Conservation (phyloP, 2,329 filamentous ascomycete genomes). For the Trichophyton benhamiae region DNA sequence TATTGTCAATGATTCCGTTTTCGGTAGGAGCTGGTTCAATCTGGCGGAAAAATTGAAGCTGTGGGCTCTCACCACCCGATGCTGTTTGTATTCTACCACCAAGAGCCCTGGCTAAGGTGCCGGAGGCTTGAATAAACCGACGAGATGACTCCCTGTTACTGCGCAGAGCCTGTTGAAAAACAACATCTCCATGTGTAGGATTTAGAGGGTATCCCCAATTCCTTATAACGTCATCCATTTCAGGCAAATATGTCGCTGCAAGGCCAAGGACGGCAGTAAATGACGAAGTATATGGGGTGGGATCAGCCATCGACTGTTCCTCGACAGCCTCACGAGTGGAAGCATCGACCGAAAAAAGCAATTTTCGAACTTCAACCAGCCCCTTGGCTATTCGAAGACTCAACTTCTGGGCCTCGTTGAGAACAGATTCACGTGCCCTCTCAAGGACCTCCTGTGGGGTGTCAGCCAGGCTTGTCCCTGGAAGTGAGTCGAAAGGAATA, state of each 20-base stretch:
- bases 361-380: slow-evolving; percentile 42
- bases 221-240: slow-evolving; percentile 45
- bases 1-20: slow-evolving; percentile 25
- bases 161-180: slow-evolving; percentile 44
- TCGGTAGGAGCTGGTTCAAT: slow-evolving; percentile 38
- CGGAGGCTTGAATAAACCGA: slow-evolving; percentile 51
- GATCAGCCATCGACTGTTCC: slow-evolving; percentile 18
- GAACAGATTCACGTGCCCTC: slow-evolving; percentile 33
- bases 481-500: slow-evolving; percentile 36
- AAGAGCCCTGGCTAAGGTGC: slow-evolving; percentile 45
- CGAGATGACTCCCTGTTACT: slow-evolving; percentile 44
- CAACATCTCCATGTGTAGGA: slow-evolving; percentile 41
- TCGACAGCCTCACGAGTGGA: slow-evolving; percentile 23
- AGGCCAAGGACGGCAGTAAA: slow-evolving; percentile 34
- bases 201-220: slow-evolving; percentile 50
- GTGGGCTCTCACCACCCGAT: slow-evolving; percentile 26
- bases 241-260: slow-evolving; percentile 38
- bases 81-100: slow-evolving; percentile 40
- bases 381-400: slow-evolving; percentile 46
- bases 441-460: slow-evolving; percentile 26
- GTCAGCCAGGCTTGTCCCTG: slow-evolving; percentile 16
- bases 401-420: slow-evolving; percentile 41
- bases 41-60: slow-evolving; percentile 36
- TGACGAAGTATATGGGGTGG: slow-evolving; percentile 24
- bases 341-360: slow-evolving; percentile 42